Percentiles rank a stretch among this genome's conserved stretches.
These are phyloP conservation scores for Pogostemon cablin DNA, from an alignment of 257 asterid species.

Conservation along the genomic window DNA sequence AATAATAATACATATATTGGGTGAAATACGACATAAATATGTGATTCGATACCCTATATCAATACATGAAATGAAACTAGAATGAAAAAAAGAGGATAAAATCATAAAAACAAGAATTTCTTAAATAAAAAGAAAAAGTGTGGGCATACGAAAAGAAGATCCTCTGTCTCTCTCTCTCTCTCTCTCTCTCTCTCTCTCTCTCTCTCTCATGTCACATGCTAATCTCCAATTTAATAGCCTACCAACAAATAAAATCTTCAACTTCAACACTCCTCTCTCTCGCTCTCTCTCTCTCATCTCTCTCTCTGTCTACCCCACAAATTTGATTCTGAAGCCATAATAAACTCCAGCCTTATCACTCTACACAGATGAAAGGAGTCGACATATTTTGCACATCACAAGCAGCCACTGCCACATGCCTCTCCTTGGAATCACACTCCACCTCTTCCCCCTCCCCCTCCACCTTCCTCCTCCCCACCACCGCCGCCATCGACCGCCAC, in stretches of 20 bases:
- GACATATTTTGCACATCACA: slow-evolving; percentile 74
- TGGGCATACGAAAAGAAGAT: neutral
- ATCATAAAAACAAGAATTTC: too few species aligned
- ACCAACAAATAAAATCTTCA: neutral
- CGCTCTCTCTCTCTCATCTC: neutral
- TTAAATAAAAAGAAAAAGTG: too few species aligned
- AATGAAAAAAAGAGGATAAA: too few species aligned
- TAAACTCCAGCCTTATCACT: neutral
- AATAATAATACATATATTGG: too few species aligned
- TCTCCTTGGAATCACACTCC: slow-evolving; percentile 46
- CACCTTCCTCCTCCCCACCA: slow-evolving; percentile 37
- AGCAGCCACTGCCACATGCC: slow-evolving; percentile 58
- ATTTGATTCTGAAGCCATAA: slow-evolving; percentile 30
- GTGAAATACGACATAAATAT: too few species aligned
- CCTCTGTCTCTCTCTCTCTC: too few species aligned
- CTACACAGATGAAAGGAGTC: slow-evolving; percentile 51
- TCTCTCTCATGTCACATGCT: neutral
- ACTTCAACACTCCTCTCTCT: neutral
- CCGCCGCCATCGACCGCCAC: slow-evolving; percentile 61
- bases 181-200: neutral
- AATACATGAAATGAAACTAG: too few species aligned
- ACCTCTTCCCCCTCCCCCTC: slow-evolving; percentile 45
- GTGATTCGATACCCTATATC: too few species aligned
- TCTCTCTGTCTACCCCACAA: neutral
- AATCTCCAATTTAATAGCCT: neutral